A percentile compares a stretch with the other conserved stretches of the same genome.
Evolutionary conservation across 108 stramenopile genomes (phyloP).

Genomic region (Discostella stelligeroides): DNA sequence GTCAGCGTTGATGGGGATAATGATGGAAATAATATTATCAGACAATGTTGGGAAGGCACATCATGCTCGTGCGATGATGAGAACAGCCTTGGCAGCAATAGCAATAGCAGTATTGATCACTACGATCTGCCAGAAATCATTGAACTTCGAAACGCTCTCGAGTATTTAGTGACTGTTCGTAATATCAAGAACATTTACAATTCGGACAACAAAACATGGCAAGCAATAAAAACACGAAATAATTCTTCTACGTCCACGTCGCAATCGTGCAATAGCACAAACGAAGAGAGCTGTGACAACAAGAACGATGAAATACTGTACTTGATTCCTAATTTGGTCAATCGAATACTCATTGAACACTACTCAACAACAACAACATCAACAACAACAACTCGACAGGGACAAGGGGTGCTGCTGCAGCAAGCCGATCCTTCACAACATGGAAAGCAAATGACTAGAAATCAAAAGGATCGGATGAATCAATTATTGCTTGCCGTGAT

Average conservation of each 20-base stretch:
- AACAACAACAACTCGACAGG: no score
- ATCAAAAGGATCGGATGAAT: conserved; percentile 15
- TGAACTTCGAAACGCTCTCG: conserved; percentile 33
- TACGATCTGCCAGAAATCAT: conserved; percentile 22
- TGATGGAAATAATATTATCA: no score
- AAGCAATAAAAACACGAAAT: not conserved
- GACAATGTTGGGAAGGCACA: no score
- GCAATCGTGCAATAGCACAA: not conserved
- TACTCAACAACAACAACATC: conserved; percentile 10
- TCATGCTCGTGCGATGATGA: no score
- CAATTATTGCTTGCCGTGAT: conserved; percentile 33
- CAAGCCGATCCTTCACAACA: not conserved
- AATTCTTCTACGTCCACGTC: not conserved
- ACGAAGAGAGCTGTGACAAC: not conserved
- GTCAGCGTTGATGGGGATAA: not conserved
- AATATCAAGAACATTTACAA: not conserved
- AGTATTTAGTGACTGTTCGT: conserved; percentile 32
- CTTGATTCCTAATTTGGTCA: conserved; percentile 36
- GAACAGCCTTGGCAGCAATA: no score
- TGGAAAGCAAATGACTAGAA: not conserved
- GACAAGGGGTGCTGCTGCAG: no score
- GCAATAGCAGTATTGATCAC: no score
- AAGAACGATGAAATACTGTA: conserved; percentile 6
- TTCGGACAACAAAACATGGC: not conserved
- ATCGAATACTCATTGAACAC: conserved; percentile 28